A percentile compares a stretch with the other conserved stretches of the same genome.
phyloP scores from a whole-genome alignment of 2,329 filamentous ascomycete species.

The Cordyceps javanica region DNA sequence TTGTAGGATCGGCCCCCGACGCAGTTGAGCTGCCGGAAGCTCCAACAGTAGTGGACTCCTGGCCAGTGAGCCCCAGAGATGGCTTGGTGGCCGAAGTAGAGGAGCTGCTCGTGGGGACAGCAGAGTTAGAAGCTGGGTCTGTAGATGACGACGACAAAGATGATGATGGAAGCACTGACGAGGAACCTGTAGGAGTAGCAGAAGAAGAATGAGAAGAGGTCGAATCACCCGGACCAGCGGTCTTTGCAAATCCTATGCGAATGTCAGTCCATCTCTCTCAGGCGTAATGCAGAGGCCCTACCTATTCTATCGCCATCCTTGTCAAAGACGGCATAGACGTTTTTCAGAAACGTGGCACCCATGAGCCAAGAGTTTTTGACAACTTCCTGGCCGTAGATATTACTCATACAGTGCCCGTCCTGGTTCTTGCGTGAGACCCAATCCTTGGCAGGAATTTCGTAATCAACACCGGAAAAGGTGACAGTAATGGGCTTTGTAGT shows the following conservation, averaged over 20 bases:
- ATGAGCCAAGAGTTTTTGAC: slow-evolving; percentile 68
- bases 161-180: slow-evolving; percentile 12
- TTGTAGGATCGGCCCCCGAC: not conserved
- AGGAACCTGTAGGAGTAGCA: slow-evolving; percentile 3
- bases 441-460: slow-evolving; percentile 62
- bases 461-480: slow-evolving; percentile 61
- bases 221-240: slow-evolving; percentile 9
- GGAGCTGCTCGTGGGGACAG: slow-evolving; percentile 5
- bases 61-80: slow-evolving; percentile 18
- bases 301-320: slow-evolving; percentile 61
- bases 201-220: not conserved
- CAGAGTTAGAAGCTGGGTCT: slow-evolving; percentile 9
- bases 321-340: slow-evolving; percentile 83
- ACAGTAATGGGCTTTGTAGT: slow-evolving; percentile 56
- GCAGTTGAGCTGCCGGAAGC: not conserved
- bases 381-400: slow-evolving; percentile 66
- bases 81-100: slow-evolving; percentile 12
- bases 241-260: slow-evolving; percentile 6
- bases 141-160: not conserved
- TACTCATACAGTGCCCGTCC: slow-evolving; percentile 57
- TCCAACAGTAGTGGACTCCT: slow-evolving; percentile 14
- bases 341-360: slow-evolving; percentile 82
- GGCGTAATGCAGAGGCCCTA: slow-evolving; percentile 24
- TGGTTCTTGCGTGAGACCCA: slow-evolving; percentile 52
- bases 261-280: not conserved